Base-by-base conservation (phyloP, 2,329 filamentous ascomycete genomes). In the Cladosporium halotolerans region DNA sequence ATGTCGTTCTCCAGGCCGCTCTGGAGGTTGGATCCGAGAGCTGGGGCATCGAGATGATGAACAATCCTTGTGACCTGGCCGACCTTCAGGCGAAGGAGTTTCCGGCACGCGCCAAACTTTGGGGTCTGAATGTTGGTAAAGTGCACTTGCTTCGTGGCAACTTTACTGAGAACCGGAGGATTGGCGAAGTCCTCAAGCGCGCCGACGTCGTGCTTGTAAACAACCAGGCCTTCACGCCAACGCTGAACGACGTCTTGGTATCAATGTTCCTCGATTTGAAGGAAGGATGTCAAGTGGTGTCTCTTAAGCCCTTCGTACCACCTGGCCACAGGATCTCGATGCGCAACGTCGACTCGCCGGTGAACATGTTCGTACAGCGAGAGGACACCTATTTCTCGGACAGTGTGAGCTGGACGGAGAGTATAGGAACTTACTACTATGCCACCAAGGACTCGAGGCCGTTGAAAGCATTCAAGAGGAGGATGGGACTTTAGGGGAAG, bases 181-280 rank as follows among this genome's bases (percentile, higher is more conserved):
- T 96, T 45, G 78, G 84, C 55, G 79, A 83, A 19, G 84, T 85
- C 7, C 78, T 99, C 46, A 85, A 86, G 68, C 82, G 85, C 52
- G 92, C 93, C 1, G 93, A 99, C 67, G 91, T 97, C n/a, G 82
- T 99, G 14, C 80, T 99, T 23, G 92, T 97, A 63, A 99, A 99
- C 76, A 99, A 99, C 72, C 91, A 97, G 72, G 93, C 90, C 2
- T 99, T 99, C 71, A 91, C 86, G 5, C 85, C 91, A 11, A 79
- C 85, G 62, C 80, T 96, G 52, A 99, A 97, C 71, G 86, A 89
- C 65, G 82, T 83, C 57, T 77, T 99, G 43, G 82, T 92, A 60
- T 83, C 89, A 62, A 89, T 95, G 75, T 97, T 99, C 65, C 75
- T 99, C 56, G 93, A 99, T 65, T 76, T 97, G 58, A 97, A 96